These are phyloP conservation scores for Clarkia xantiana DNA, from an alignment of 345 rosid genomes.

Conservation along the genomic window DNA sequence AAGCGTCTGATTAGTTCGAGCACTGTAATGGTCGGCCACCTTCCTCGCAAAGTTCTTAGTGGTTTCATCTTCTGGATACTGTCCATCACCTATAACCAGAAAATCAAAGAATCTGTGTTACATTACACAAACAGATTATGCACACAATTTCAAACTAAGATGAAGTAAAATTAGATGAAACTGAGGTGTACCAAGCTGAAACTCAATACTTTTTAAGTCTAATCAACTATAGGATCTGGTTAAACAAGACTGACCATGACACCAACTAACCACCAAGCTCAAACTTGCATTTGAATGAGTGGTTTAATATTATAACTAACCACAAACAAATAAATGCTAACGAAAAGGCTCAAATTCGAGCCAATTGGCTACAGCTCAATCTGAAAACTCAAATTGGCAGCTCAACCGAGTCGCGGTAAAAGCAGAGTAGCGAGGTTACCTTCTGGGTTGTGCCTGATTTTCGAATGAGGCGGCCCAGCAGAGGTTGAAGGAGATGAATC, in stretches of 20 bases:
- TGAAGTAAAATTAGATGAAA: neutral
- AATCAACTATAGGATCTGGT: no score
- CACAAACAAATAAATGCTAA: no score
- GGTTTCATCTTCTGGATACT: conserved; percentile 48
- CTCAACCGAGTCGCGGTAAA: neutral
- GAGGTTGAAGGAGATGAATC: conserved; percentile 49
- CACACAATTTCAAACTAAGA: neutral
- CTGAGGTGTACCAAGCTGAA: no score
- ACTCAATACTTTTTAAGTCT: no score
- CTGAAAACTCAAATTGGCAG: neutral
- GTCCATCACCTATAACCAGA: conserved; percentile 39
- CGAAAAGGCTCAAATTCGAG: no score
- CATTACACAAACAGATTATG: neutral
- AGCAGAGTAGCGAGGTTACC: conserved; percentile 18
- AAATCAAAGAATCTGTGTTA: conserved; percentile 10
- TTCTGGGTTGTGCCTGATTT: conserved; percentile 51
- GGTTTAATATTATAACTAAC: no score
- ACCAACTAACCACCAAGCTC: no score
- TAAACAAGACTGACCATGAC: no score
- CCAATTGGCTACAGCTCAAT: neutral
- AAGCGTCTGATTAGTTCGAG: conserved; percentile 90
- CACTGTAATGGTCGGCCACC: conserved; percentile 92
- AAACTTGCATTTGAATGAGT: no score
- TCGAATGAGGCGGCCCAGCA: conserved; percentile 50
- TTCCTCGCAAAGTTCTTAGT: conserved; percentile 49